Percentiles rank a stretch among this genome's conserved stretches.
Evolutionary conservation across 2,329 filamentous ascomycete species (phyloP).

Genomic region (Diaporthe longicolla): DNA sequence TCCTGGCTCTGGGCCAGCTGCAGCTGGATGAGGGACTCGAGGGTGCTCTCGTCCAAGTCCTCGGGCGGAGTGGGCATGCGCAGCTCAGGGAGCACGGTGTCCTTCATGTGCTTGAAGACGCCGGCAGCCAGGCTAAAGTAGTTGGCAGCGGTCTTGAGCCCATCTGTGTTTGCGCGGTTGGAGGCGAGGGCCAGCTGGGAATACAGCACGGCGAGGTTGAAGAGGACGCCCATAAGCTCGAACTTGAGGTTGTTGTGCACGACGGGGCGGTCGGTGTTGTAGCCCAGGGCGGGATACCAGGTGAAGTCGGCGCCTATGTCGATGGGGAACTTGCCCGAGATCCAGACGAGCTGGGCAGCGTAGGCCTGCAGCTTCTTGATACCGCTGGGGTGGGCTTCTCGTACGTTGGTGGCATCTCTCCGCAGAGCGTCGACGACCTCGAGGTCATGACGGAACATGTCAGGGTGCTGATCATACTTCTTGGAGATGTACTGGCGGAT

Average conservation of each 20-base stretch:
- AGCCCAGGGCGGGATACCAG: constrained; percentile 95
- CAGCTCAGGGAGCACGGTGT: constrained; percentile 83
- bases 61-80: constrained; percentile 87
- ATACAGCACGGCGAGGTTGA: constrained; percentile 93
- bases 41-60: constrained; percentile 92
- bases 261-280: constrained; percentile 83
- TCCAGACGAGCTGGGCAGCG: constrained; percentile 92
- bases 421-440: constrained; percentile 88
- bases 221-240: constrained; percentile 92
- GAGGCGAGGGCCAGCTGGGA: constrained; percentile 89
- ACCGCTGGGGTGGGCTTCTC: constrained; percentile 89
- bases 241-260: constrained; percentile 78
- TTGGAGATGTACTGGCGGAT: constrained; percentile 96
- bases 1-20: constrained; percentile 95
- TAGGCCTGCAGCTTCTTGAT: constrained; percentile 91
- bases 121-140: constrained; percentile 92
- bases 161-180: constrained; percentile 83
- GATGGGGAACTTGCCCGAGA: constrained; percentile 95
- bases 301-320: constrained; percentile 96
- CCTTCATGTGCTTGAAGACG: constrained; percentile 83
- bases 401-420: constrained; percentile 87
- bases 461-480: constrained; percentile 98
- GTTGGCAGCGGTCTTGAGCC: constrained; percentile 88
- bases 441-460: constrained; percentile 92
- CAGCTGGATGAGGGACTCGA: constrained; percentile 86